A percentile compares a stretch with the other conserved stretches of the same genome.
Conservation (phyloP, 2,329 filamentous ascomycete genomes). For the Zymoseptoria passerinii region DNA sequence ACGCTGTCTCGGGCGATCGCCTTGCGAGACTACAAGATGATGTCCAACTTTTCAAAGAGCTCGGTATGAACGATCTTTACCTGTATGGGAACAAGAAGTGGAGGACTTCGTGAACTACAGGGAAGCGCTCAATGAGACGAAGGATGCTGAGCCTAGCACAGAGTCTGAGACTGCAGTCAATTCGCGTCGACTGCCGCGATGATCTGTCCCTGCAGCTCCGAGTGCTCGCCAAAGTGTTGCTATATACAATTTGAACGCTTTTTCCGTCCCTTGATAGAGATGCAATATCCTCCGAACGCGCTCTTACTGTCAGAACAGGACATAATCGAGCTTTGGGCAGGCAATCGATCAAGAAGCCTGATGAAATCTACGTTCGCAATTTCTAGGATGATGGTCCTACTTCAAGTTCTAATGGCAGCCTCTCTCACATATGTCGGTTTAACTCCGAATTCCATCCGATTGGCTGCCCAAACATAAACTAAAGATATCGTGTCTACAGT, state of each 20-base stretch:
- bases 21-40: slow-evolving; percentile 1
- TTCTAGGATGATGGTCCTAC: no score
- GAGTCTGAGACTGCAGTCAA: neutral
- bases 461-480: neutral
- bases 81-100: slow-evolving; percentile 2
- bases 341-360: no score
- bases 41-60: slow-evolving; percentile 6
- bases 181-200: neutral
- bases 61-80: slow-evolving; percentile 9
- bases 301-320: no score
- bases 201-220: no score
- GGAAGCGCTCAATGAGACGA: slow-evolving; percentile 2
- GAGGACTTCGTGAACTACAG: slow-evolving; percentile 16
- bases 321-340: no score
- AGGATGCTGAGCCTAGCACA: neutral
- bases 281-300: no score
- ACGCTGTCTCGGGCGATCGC: slow-evolving; percentile 7
- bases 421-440: no score
- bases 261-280: no score
- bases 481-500: neutral
- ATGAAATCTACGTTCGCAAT: no score
- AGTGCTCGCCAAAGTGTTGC: no score
- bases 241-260: no score
- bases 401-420: no score
- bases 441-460: neutral